A percentile compares a stretch with the other conserved stretches of the same genome.
Conservation (phyloP, 495 filamentous ascomycete species). For the Neurospora sp. region DNA sequence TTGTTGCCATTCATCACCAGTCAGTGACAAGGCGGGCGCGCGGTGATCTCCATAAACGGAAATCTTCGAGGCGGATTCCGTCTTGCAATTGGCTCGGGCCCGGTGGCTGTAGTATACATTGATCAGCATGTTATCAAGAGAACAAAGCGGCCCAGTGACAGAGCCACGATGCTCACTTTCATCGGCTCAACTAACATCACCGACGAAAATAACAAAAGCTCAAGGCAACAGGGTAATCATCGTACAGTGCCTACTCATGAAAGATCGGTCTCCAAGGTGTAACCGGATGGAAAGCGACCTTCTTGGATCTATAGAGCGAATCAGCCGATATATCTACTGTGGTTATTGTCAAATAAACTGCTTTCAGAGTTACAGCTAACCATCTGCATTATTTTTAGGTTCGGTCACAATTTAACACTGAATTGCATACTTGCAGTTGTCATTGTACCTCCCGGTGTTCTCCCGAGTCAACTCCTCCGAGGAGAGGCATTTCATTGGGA, state of each 20-base stretch:
- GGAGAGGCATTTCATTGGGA: neutral
- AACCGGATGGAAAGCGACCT: neutral
- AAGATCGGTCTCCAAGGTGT: neutral
- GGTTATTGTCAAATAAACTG: neutral
- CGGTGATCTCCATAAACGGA: slow-evolving; percentile 13
- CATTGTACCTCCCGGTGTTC: neutral
- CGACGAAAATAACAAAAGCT: neutral
- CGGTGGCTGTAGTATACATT: neutral
- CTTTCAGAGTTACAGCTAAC: neutral
- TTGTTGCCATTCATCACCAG: neutral
- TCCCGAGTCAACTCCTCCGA: neutral
- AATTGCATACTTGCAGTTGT: neutral
- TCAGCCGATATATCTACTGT: neutral
- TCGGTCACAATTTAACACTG: neutral
- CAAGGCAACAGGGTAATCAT: neutral
- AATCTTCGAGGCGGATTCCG: slow-evolving; percentile 7
- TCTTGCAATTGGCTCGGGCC: slow-evolving; percentile 14
- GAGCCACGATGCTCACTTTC: neutral
- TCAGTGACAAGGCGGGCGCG: neutral
- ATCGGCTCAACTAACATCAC: neutral
- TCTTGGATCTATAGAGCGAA: neutral
- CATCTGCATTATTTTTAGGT: neutral
- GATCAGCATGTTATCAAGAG: neutral
- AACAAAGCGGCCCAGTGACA: neutral
- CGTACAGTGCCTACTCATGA: neutral